Evolutionary conservation across 768 basidiomycete genomes (phyloP), one percentile per base, ranked within the genome.

Genomic region (Mycena floridula): DNA sequence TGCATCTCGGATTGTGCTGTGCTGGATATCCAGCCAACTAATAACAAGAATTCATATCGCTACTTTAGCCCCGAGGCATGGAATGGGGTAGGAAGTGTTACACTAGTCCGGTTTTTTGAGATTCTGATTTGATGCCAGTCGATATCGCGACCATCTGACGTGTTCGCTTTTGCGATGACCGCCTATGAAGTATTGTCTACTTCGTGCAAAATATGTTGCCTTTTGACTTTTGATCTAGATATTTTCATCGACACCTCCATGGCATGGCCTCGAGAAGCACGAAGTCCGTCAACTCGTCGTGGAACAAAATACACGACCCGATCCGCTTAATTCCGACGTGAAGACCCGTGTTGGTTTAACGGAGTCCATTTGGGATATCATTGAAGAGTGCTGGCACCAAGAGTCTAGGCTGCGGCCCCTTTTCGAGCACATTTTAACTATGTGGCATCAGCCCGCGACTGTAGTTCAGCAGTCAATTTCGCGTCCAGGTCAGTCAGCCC

Each of bases 31-130:
- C 50, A 54, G 28, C 48, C 50, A 3, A 47, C 50, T 16, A 47
- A 42, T 25, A 54, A 55, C 35, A 26, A 42, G n/a, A 39, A 45
- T 32, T 53, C 53, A 2, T 53, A 57, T 43, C 42, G 58, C 35
- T 61, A 61, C 46, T 53, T 53, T 25, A 60, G 59, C 25, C 59
- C 59, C 5, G 59, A 60, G 32, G 51, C 52, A 8, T 59, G 58
- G 59, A 60, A 60, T 45, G 59, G 58, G 20, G 58, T 61, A 38
- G 37, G 58, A 50, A 12, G 35, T 26, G 26, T 20, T 8, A 18
- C 25, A 12, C 5, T 13, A 11, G 25, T 40, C 32, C 13, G 1
- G 15, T 8, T 38, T n/a, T 25, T 32, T 37, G 43, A 22, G 43
- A 37, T 24, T 21, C 12, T 27, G 13, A 39, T 25, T 23, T 47